A percentile compares a stretch with the other conserved stretches of the same genome.
Evolutionary conservation across 257 asterid genomes (phyloP).

Genomic region (Rhazya stricta): DNA sequence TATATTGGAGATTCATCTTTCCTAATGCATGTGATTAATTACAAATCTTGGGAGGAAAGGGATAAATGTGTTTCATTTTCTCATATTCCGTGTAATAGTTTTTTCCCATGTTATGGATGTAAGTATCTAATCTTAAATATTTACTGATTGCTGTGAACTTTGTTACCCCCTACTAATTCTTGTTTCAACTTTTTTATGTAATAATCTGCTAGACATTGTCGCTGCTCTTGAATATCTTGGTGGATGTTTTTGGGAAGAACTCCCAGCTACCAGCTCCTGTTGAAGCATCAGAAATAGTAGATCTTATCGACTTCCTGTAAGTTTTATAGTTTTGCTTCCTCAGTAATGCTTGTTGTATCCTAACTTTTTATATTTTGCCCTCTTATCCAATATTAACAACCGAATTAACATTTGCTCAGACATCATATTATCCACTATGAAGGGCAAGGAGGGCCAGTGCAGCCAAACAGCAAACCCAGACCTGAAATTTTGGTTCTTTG

Average conservation of each 20-base stretch:
- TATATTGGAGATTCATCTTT: neutral
- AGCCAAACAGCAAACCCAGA: constrained; percentile 78
- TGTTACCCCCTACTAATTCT: neutral
- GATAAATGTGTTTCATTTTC: neutral
- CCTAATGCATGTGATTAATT: neutral
- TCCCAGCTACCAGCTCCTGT: constrained; percentile 57
- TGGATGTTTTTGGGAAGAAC: constrained; percentile 91
- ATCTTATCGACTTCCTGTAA: constrained; percentile 83
- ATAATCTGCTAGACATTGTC: constrained; percentile 51
- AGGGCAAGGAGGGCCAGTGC: constrained; percentile 93
- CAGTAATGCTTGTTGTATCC: neutral
- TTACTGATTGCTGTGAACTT: neutral
- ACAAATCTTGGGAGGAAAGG: neutral
- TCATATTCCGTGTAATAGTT: neutral
- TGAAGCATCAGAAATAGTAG: constrained; percentile 82
- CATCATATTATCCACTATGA: constrained; percentile 88
- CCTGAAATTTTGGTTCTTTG: constrained; percentile 65
- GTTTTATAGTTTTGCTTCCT: constrained; percentile 12
- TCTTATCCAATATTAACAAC: neutral
- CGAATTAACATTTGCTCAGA: constrained; percentile 24
- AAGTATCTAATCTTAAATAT: neutral
- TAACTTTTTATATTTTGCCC: neutral
- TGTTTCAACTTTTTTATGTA: neutral
- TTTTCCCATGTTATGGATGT: neutral
- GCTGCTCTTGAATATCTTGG: constrained; percentile 61